Conservation (phyloP, 2,329 filamentous ascomycete species). For the Penicillium vulpinum region DNA sequence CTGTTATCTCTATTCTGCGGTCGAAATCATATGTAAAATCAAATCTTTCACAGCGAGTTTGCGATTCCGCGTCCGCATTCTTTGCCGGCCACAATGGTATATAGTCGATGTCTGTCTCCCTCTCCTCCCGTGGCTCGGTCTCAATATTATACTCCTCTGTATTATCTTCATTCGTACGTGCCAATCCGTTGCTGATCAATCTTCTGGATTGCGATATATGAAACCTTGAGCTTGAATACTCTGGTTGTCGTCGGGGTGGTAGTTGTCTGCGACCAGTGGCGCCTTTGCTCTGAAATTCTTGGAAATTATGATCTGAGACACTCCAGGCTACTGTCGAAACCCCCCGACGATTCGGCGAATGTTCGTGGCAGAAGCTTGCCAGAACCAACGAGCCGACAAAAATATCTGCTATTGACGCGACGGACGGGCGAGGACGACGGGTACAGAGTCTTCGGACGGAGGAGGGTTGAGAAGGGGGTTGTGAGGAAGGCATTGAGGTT, state of each 20-base stretch:
- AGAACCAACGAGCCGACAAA: slow-evolving; percentile 57
- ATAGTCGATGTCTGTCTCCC: slow-evolving; percentile 6
- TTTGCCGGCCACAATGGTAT: slow-evolving; percentile 10
- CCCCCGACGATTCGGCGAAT: slow-evolving; percentile 40
- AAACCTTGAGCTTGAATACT: slow-evolving; percentile 20
- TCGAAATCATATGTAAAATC: slow-evolving; percentile 9
- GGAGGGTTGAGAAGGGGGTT: slow-evolving; percentile 24
- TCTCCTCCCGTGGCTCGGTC: neutral
- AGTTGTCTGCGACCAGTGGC: slow-evolving; percentile 17
- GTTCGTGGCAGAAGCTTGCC: slow-evolving; percentile 53
- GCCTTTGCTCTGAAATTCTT: slow-evolving; percentile 19
- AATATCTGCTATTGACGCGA: slow-evolving; percentile 49
- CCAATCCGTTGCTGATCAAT: slow-evolving; percentile 30
- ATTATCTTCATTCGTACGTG: slow-evolving; percentile 24
- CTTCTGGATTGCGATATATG: slow-evolving; percentile 25
- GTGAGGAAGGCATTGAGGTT: slow-evolving; percentile 33
- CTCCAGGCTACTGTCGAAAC: slow-evolving; percentile 28
- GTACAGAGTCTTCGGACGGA: slow-evolving; percentile 31
- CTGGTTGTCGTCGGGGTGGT: slow-evolving; percentile 19
- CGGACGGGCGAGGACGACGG: slow-evolving; percentile 30
- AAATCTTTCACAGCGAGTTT: slow-evolving; percentile 5
- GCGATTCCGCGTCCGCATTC: slow-evolving; percentile 6
- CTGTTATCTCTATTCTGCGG: slow-evolving; percentile 1
- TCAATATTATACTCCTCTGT: slow-evolving; percentile 15
- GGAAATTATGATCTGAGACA: slow-evolving; percentile 19